Conservation (phyloP, 345 rosid genomes). For the Arabidopsis thaliana region TAIR10.1 NC_003074.8:4262001-4262500, state of each 20-base stretch:
- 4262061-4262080: conserved; percentile 4
- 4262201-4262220: conserved; percentile 69
- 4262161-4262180: conserved; percentile 70
- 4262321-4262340: conserved; percentile 69
- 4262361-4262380: conserved; percentile 70
- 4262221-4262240: conserved; percentile 94
- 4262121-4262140: conserved; percentile 19
- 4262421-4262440: conserved; percentile 83
- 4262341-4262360: conserved; percentile 77
- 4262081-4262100: conserved; percentile 1
- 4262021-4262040: conserved; percentile 49
- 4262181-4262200: conserved; percentile 66
- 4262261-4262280: conserved; percentile 67
- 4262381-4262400: conserved; percentile 66
- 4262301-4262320: conserved; percentile 67
- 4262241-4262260: conserved; percentile 67
- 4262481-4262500: conserved; percentile 62
- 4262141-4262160: conserved; percentile 47
- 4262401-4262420: conserved; percentile 83
- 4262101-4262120: conserved; percentile 16
- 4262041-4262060: conserved; percentile 19
- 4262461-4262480: conserved; percentile 86
- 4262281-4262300: conserved; percentile 75
- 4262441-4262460: conserved; percentile 99
- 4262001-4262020: conserved; percentile 43